Base-by-base conservation (phyloP, 2,329 filamentous ascomycete species). In the Leptoxyphium fumago region DNA sequence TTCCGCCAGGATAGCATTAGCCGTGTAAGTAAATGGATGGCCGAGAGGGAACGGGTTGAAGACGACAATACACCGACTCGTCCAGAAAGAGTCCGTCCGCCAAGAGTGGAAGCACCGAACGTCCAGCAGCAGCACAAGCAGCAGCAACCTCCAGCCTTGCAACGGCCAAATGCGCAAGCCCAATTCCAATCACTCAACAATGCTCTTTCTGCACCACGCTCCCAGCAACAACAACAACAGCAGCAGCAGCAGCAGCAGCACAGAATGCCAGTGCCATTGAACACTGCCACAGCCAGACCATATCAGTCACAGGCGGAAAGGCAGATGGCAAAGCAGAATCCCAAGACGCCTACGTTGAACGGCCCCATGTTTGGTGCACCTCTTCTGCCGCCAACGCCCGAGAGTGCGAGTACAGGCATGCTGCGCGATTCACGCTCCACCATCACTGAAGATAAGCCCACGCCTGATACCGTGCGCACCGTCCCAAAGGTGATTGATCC, bases 1-100 rank as follows among this genome's bases (percentile, higher is more conserved):
- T 45, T 50, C 42, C 53, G 48, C 15, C 53, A 59, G 34, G 56
- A 59, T 47, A 61, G 59, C 48, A 61, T 61, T 46, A 59, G 56
- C 28, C 54, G 59, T 10, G 60, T 62, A 36, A 62, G 53, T 40
- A 55, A 57, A 38, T 62, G 60, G 60, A 60, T 62, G n/a, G 50
- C 55, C n/a, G 56, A 56, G 13, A 47, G 52, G 13, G 32, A 36
- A 15, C 32, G 11, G 11, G 50, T 56, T 18, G 48, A 41, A 10
- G 42, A 44, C 29, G 52, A 53, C n/a, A 46, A 48, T 4, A 59
- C 58, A 34, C 58, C 58, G 8, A 58, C 58, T 6, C 59, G 55
- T 44, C 52, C 52, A 4, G 55, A 53, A 36, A 45, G 43, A 18
- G 49, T 55, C 26, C 51, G 54, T n/a, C 46, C 53, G 18, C 52